A percentile compares a stretch with the other conserved stretches of the same genome.
phyloP scores from a whole-genome alignment of 176 grass and related monocot species.

The Zoysia japonica region DNA sequence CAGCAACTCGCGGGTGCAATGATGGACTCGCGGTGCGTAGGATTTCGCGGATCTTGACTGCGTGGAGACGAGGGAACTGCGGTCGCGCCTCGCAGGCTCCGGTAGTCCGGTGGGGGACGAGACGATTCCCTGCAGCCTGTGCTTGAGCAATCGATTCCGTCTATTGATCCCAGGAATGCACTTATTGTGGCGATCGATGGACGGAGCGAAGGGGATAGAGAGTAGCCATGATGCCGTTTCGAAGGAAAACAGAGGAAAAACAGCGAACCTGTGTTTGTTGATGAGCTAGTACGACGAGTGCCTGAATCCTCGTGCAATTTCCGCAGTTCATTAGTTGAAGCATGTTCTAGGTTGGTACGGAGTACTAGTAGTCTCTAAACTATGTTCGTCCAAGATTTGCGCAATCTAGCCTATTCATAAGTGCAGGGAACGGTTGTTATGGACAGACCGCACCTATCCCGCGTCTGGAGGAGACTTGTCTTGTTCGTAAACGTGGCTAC shows the following conservation, averaged over 20 bases:
- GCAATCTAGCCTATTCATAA: not conserved
- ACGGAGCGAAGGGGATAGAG: not conserved
- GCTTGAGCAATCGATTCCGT: constrained; percentile 20
- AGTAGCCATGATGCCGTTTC: constrained; percentile 23
- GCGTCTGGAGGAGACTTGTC: constrained; percentile 5
- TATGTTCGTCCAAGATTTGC: constrained; percentile 26
- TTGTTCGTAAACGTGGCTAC: constrained; percentile 8
- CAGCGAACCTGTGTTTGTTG: not conserved
- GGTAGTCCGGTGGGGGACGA: not conserved
- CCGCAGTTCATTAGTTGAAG: not conserved
- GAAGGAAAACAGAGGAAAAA: not conserved
- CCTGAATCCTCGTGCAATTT: not conserved
- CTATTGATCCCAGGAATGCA: constrained; percentile 4
- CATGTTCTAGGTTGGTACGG: not conserved
- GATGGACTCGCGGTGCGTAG: constrained; percentile 34
- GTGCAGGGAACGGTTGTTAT: not conserved
- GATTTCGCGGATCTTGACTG: constrained; percentile 60
- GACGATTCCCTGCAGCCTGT: not conserved
- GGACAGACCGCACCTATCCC: constrained; percentile 4
- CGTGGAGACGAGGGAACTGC: not conserved
- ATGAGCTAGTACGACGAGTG: not conserved
- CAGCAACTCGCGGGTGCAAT: constrained; percentile 44
- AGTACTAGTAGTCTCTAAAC: not conserved
- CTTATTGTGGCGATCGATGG: constrained; percentile 13
- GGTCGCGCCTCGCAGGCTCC: not conserved